phyloP scores from a whole-genome alignment of 768 basidiomycete genomes.

The Calocybe gangraenosa region DNA sequence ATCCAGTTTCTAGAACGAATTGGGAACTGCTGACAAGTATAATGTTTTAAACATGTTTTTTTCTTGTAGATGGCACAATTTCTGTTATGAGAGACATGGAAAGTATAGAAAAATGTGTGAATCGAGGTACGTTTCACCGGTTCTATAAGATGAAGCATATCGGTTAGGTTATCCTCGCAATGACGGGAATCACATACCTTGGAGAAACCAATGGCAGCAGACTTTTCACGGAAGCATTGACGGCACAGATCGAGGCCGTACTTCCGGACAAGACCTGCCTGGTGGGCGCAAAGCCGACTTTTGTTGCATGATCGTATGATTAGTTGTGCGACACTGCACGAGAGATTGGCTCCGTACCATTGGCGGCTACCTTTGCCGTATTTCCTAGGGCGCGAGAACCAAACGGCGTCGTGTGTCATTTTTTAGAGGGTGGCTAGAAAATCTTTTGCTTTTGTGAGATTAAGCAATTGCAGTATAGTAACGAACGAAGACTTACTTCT shows the following conservation, averaged over 20 bases:
- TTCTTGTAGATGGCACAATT: too few relatives aligned
- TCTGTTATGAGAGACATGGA: too few relatives aligned
- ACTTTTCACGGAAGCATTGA: slow-evolving; percentile 98
- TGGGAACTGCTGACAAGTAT: not conserved
- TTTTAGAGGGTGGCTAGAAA: slow-evolving; percentile 30
- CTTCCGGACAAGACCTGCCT: slow-evolving; percentile 96
- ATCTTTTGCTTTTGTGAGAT: slow-evolving; percentile 7
- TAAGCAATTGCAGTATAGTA: not conserved
- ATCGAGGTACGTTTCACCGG: too few relatives aligned
- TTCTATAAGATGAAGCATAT: slow-evolving; percentile 27
- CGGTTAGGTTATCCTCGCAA: not conserved
- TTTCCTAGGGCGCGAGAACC: slow-evolving; percentile 95
- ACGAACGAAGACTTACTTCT: slow-evolving; percentile 23
- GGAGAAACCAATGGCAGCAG: slow-evolving; percentile 87
- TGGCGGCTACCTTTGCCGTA: slow-evolving; percentile 94
- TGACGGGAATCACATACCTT: slow-evolving; percentile 57
- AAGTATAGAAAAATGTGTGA: too few relatives aligned
- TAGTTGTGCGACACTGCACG: not conserved
- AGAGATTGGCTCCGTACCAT: slow-evolving; percentile 59
- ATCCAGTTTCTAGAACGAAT: too few relatives aligned
- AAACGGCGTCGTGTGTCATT: slow-evolving; percentile 99
- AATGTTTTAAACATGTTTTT: too few relatives aligned
- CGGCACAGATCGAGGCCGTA: slow-evolving; percentile 97
- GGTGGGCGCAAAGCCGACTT: slow-evolving; percentile 94
- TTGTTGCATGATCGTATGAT: not conserved